Evolutionary conservation across 192 early-diverging fungal species (phyloP), one percentile per base, ranked within the genome.

Genomic region (Rhizophlyctis rosea): DNA sequence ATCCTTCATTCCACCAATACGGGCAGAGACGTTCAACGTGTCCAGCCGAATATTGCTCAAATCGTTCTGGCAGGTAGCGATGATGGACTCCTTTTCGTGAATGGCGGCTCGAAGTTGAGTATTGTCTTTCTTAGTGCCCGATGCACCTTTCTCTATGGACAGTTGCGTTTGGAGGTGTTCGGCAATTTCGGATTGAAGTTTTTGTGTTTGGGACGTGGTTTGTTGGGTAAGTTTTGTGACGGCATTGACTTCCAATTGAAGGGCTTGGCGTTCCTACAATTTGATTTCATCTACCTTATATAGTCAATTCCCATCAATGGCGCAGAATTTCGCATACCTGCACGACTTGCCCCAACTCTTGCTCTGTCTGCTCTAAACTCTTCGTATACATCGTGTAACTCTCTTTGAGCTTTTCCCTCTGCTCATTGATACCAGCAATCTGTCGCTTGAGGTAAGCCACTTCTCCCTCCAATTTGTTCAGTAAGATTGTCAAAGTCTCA

Each of bases 31-130:
- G 28, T 71, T 77, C 53, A 82, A 51, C 27, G 62, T 71, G 48
- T 86, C 80, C 1, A 86, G 54, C 36, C 69, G 56, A 27, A 76
- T 76, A 47, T 67, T 39, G 23, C 71, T 68, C 9, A 85, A 60
- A 58, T 86, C 82, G 57, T 86, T 86, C 73, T 79, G 72, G 4
- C 73, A 59, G 1, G 36, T 49, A 0, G 83, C 81, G 24, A 83
- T 77, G n/a, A 60, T 62, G 50, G 75, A 33, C 57, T 83, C 83
- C 54, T 83, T 83, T 59, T 83, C 83, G 44, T 83, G 81, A 13
- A 85, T 81, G 49, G 57, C 29, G 24, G 52, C 49, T 27, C 73
- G 62, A n/a, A 85, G 67, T 34, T 75, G 75, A n/a, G 36, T 62
- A 35, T 64, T 69, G 59, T 85, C 83, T 54, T 65, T 65, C 3